Conservation (phyloP, 352 stramenopile species). For the Globisporangium takayamanum region DNA sequence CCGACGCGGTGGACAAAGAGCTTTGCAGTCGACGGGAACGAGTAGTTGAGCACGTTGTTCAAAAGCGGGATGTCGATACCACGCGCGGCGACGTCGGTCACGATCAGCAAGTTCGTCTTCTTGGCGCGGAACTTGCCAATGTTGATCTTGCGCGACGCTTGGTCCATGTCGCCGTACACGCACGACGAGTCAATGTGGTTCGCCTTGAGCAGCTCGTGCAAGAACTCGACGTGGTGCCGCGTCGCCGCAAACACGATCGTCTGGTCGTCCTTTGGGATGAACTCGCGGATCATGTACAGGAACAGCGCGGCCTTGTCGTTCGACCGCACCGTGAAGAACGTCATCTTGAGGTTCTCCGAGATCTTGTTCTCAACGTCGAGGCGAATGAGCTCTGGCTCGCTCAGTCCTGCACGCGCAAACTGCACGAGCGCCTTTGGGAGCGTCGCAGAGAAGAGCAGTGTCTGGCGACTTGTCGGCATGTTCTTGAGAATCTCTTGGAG, state of each 20-base stretch:
- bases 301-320: slow-evolving; percentile 95
- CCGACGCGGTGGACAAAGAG: slow-evolving; percentile 95
- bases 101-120: slow-evolving; percentile 89
- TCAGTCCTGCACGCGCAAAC: slow-evolving; percentile 97
- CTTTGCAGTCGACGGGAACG: slow-evolving; percentile 92
- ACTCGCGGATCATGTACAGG: slow-evolving; percentile 94
- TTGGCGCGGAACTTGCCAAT: slow-evolving; percentile 88
- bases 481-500: slow-evolving; percentile 91
- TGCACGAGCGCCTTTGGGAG: slow-evolving; percentile 96
- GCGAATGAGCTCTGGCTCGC: slow-evolving; percentile 95
- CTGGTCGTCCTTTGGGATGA: slow-evolving; percentile 89
- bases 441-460: slow-evolving; percentile 95
- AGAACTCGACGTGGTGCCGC: slow-evolving; percentile 97
- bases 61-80: slow-evolving; percentile 95
- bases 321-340: slow-evolving; percentile 95
- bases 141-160: slow-evolving; percentile 87
- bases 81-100: slow-evolving; percentile 93
- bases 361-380: slow-evolving; percentile 98
- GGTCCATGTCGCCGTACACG: slow-evolving; percentile 94
- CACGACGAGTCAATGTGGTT: slow-evolving; percentile 82
- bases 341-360: slow-evolving; percentile 95
- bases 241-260: slow-evolving; percentile 99
- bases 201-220: slow-evolving; percentile 90
- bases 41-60: slow-evolving; percentile 97
- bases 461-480: slow-evolving; percentile 85